phyloP scores from a whole-genome alignment of 2,329 filamentous ascomycete species.

The Calonectria henricotiae region DNA sequence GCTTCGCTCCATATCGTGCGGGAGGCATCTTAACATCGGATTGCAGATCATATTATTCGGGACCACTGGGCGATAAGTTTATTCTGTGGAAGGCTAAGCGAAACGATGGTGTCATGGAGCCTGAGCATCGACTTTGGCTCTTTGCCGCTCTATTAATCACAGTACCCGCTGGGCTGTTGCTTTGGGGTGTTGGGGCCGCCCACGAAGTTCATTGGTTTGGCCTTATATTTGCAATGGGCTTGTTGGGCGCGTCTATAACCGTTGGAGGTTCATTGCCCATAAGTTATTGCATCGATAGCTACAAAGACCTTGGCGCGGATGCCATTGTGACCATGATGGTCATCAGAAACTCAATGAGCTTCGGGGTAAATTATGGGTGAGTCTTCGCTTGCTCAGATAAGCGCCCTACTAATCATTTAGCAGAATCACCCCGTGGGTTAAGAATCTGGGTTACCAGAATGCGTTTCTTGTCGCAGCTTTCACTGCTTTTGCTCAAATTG shows the following conservation, averaged over 20 bases:
- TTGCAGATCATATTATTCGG: conserved; percentile 45
- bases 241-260: conserved; percentile 54
- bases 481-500: neutral
- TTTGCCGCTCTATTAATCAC: conserved; percentile 52
- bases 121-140: conserved; percentile 61
- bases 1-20: neutral
- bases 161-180: conserved; percentile 47
- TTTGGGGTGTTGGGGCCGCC: conserved; percentile 56
- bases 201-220: conserved; percentile 61
- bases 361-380: conserved; percentile 52
- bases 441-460: conserved; percentile 35
- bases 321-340: conserved; percentile 59
- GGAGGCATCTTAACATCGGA: neutral
- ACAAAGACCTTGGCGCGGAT: conserved; percentile 58
- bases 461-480: conserved; percentile 34
- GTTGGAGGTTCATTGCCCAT: conserved; percentile 57
- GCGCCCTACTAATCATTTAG: neutral
- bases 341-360: conserved; percentile 57
- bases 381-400: neutral
- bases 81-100: conserved; percentile 57
- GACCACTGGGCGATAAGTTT: conserved; percentile 57
- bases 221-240: conserved; percentile 59
- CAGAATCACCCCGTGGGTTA: conserved; percentile 38
- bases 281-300: conserved; percentile 59
- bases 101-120: conserved; percentile 60